Conservation (phyloP, 805 yeast species). For the Debaryomyces castellii region DNA sequence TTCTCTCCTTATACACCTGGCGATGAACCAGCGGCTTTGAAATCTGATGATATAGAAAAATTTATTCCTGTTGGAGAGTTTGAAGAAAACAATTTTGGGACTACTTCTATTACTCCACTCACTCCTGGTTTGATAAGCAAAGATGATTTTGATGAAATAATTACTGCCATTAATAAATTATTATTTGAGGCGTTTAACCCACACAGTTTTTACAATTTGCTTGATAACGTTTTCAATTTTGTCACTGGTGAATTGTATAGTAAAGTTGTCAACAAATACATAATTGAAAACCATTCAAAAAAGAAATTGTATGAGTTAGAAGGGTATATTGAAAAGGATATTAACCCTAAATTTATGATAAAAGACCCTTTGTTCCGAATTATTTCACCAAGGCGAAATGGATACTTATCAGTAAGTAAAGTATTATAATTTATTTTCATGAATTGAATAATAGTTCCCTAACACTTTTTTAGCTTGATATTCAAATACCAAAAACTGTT, state of each 20-base stretch:
- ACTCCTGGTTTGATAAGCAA: slow-evolving; percentile 24
- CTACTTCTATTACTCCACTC: slow-evolving; percentile 49
- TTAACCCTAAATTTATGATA: slow-evolving; percentile 16
- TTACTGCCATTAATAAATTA: slow-evolving; percentile 43
- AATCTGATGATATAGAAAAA: slow-evolving; percentile 4
- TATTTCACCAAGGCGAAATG: slow-evolving; percentile 53
- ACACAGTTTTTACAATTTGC: slow-evolving; percentile 16
- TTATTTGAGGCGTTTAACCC: slow-evolving; percentile 43
- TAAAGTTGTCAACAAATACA: slow-evolving; percentile 13
- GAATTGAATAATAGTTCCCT: slow-evolving; percentile 14
- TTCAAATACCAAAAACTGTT: slow-evolving; percentile 44
- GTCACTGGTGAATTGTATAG: slow-evolving; percentile 38
- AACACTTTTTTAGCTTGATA: slow-evolving; percentile 39
- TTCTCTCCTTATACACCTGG: slow-evolving; percentile 62
- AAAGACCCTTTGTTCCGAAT: slow-evolving; percentile 30
- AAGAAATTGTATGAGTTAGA: slow-evolving; percentile 42
- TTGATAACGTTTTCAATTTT: slow-evolving; percentile 42
- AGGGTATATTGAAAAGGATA: slow-evolving; percentile 14
- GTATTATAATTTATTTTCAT: slow-evolving; percentile 1
- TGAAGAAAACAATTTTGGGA: slow-evolving; percentile 49
- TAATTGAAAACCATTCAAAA: slow-evolving; percentile 22
- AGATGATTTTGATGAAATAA: slow-evolving; percentile 41
- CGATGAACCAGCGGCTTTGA: slow-evolving; percentile 58
- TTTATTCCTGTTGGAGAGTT: slow-evolving; percentile 40
- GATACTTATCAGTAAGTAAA: slow-evolving; percentile 49